A percentile compares a stretch with the other conserved stretches of the same genome.
phyloP scores from a whole-genome alignment of 345 rosid species.

The Eucalyptus pumila region DNA sequence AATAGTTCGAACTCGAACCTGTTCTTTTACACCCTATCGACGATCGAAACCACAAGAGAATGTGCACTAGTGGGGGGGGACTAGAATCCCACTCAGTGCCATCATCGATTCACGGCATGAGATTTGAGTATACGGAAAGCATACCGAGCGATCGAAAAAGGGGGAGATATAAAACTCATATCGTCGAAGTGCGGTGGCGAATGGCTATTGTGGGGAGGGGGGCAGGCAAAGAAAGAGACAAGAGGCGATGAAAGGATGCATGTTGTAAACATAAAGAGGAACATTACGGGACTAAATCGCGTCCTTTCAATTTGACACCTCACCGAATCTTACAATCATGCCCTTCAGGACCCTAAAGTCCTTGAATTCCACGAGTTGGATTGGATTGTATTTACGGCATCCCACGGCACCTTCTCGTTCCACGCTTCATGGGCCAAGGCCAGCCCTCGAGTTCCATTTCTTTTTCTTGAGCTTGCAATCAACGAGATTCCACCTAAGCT shows the following conservation, averaged over 20 bases:
- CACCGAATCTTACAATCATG: neutral
- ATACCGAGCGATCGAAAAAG: neutral
- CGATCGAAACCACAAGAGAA: neutral
- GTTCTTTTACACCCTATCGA: neutral
- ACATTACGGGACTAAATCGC: neutral
- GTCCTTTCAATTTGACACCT: slow-evolving; percentile 2
- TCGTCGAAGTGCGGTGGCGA: too few species aligned
- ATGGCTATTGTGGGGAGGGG: neutral
- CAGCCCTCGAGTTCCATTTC: neutral
- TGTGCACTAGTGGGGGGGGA: neutral
- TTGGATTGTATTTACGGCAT: neutral
- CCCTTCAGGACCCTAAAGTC: neutral
- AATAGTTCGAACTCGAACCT: neutral
- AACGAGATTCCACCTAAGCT: neutral
- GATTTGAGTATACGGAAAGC: neutral
- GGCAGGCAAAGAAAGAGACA: neutral
- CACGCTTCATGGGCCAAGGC: neutral
- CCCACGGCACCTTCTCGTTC: neutral
- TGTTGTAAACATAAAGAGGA: neutral
- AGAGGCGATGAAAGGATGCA: neutral
- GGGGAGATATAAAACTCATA: too few species aligned
- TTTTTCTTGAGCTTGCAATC: neutral
- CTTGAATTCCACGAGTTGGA: neutral
- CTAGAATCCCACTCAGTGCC: neutral
- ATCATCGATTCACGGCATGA: neutral